Evolutionary conservation across 371 early-diverging fungal genomes (phyloP).

Genomic region (Rhizopus microsporus): DNA sequence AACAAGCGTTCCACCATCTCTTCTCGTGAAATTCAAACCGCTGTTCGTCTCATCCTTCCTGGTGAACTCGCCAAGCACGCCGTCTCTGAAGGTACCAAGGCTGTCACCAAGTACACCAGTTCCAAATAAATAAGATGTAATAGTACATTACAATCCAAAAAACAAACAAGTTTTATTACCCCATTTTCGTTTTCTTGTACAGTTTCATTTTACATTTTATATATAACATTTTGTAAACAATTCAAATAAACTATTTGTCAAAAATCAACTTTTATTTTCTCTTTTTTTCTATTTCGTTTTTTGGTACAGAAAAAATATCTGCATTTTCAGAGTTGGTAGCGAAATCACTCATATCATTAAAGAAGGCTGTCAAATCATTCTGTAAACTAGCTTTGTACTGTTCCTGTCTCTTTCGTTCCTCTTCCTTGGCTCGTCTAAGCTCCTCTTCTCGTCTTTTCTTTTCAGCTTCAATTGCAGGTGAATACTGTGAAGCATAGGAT

Average conservation of each 20-base stretch:
- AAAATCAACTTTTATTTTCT: not conserved
- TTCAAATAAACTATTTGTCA: not conserved
- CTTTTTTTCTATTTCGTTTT: not conserved
- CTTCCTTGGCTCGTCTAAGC: constrained; percentile 22
- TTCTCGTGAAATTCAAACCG: constrained; percentile 94
- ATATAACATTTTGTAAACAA: not conserved
- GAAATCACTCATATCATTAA: constrained; percentile 46
- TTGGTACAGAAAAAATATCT: constrained; percentile 2
- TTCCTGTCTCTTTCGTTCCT: constrained; percentile 27
- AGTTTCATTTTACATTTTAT: not conserved
- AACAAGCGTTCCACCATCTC: constrained; percentile 95
- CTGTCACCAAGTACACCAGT: constrained; percentile 94
- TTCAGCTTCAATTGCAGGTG: constrained; percentile 26
- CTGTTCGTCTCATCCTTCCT: constrained; percentile 91
- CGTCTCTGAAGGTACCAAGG: constrained; percentile 97
- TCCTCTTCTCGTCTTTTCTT: constrained; percentile 28
- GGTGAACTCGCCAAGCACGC: constrained; percentile 98
- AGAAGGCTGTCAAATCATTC: constrained; percentile 49
- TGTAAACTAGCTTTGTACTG: constrained; percentile 32
- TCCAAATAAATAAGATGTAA: constrained; percentile 56
- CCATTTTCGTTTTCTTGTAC: not conserved
- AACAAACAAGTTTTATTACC: not conserved
- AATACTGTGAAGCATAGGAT: constrained; percentile 47
- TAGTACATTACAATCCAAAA: not conserved
- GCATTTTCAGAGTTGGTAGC: constrained; percentile 18